phyloP scores from a whole-genome alignment of 106 monocot genomes.

The Ottelia alismoides region DNA sequence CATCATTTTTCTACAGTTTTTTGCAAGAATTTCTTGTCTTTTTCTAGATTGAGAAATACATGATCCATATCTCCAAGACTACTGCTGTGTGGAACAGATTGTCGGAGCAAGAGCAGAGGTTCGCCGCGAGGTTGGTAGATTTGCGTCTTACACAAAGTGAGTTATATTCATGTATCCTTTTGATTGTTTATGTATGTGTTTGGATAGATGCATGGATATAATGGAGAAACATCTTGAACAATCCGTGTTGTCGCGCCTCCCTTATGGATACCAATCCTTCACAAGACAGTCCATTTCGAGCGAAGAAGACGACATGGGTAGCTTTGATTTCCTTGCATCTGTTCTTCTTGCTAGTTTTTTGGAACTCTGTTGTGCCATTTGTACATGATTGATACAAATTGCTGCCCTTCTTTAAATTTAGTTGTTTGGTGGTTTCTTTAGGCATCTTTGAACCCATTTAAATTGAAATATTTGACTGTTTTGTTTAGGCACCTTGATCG shows the following conservation, averaged over 20 bases:
- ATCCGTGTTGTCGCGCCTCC: constrained; percentile 62
- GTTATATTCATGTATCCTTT: too few relatives aligned
- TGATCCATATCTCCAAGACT: constrained; percentile 62
- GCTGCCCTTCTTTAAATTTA: too few relatives aligned
- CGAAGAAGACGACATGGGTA: constrained; percentile 98
- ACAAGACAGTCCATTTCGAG: constrained; percentile 79
- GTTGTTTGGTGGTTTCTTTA: too few relatives aligned
- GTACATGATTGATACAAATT: too few relatives aligned
- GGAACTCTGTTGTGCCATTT: too few relatives aligned
- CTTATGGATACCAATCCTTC: constrained; percentile 68
- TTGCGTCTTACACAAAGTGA: neutral
- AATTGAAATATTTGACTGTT: too few relatives aligned
- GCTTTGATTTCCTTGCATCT: neutral
- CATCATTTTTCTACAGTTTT: neutral
- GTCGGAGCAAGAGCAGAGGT: constrained; percentile 66
- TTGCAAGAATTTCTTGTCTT: neutral
- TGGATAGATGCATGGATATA: constrained; percentile 46
- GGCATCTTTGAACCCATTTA: too few relatives aligned
- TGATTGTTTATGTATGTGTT: too few relatives aligned
- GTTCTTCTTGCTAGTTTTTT: neutral
- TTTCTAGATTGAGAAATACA: constrained; percentile 72
- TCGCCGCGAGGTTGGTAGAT: constrained; percentile 38
- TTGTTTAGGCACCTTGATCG: too few relatives aligned
- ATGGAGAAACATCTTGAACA: constrained; percentile 79
- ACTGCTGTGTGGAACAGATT: constrained; percentile 54